These are phyloP conservation scores for Pseudogymnoascus sp. DNA, from an alignment of 2,329 filamentous ascomycete genomes.

Conservation along the genomic window DNA sequence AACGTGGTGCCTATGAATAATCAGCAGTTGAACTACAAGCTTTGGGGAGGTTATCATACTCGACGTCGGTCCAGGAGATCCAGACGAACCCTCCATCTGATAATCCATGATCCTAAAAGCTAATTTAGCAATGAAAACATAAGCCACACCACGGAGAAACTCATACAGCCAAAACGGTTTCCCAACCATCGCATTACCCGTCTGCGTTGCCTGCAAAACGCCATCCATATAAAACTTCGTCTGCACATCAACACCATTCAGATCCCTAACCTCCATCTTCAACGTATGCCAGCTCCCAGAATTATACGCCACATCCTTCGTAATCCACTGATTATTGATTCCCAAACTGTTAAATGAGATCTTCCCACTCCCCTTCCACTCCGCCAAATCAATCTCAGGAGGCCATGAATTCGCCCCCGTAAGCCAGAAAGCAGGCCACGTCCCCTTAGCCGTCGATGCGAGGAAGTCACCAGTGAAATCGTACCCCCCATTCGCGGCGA, in stretches of 20 bases:
- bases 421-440: conserved; percentile 55
- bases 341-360: conserved; percentile 52
- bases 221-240: conserved; percentile 51
- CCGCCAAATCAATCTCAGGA: conserved; percentile 53
- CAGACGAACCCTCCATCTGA: conserved; percentile 20
- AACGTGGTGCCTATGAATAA: conserved; percentile 11
- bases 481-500: conserved; percentile 33
- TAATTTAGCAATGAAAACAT: not conserved
- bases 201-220: conserved; percentile 41
- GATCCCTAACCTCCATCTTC: conserved; percentile 44
- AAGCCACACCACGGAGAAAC: not conserved
- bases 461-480: conserved; percentile 35
- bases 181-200: conserved; percentile 43
- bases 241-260: conserved; percentile 44
- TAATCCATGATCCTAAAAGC: conserved; percentile 14
- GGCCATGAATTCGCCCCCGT: conserved; percentile 50
- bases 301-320: conserved; percentile 43
- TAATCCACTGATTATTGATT: conserved; percentile 39
- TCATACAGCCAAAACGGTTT: conserved; percentile 36
- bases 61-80: conserved; percentile 16
- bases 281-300: conserved; percentile 43
- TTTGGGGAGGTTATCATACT: conserved; percentile 3
- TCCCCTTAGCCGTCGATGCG: conserved; percentile 35
- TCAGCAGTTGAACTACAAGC: not conserved
- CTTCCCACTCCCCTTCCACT: conserved; percentile 52